These are phyloP conservation scores for Onygenales sp. DNA, from an alignment of 2,329 filamentous ascomycete species.

Conservation along the genomic window DNA sequence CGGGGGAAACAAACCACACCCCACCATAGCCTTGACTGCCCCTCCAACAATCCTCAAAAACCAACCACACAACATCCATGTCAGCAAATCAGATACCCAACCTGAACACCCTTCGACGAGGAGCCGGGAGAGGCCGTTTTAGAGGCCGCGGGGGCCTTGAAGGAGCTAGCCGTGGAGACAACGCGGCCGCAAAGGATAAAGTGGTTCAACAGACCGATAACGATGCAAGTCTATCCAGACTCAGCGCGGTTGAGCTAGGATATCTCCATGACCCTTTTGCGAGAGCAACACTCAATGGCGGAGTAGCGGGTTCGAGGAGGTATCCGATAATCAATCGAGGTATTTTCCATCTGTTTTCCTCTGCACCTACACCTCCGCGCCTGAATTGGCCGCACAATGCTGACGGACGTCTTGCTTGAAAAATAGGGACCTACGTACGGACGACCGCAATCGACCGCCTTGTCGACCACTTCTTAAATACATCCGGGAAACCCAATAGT, in stretches of 20 bases:
- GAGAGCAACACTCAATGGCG: slow-evolving; percentile 49
- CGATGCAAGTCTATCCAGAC: slow-evolving; percentile 77
- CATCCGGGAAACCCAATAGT: slow-evolving; percentile 14
- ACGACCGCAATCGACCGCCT: slow-evolving; percentile 75
- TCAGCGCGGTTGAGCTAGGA: slow-evolving; percentile 78
- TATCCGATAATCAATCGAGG: slow-evolving; percentile 93
- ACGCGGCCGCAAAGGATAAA: slow-evolving; percentile 49
- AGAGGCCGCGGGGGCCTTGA: slow-evolving; percentile 33
- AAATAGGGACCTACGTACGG: slow-evolving; percentile 77
- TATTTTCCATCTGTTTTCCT: slow-evolving; percentile 21
- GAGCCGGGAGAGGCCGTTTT: slow-evolving; percentile 35
- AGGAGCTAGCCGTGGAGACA: slow-evolving; percentile 17
- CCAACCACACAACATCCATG: slow-evolving; percentile 39
- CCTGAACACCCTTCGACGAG: slow-evolving; percentile 51
- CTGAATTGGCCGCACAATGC: slow-evolving; percentile 13
- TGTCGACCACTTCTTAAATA: slow-evolving; percentile 59
- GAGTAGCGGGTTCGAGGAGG: slow-evolving; percentile 43
- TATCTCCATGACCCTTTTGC: slow-evolving; percentile 81
- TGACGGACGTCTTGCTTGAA: slow-evolving; percentile 4
- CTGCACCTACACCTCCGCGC: slow-evolving; percentile 3
- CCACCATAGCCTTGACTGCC: not conserved
- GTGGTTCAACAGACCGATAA: slow-evolving; percentile 82
- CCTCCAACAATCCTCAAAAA: not conserved
- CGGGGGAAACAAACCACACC: not conserved
- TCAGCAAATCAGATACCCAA: slow-evolving; percentile 70